These are phyloP conservation scores for Amborella trichopoda DNA, from an alignment of 164 flowering plant species.

Conservation along the genomic window DNA sequence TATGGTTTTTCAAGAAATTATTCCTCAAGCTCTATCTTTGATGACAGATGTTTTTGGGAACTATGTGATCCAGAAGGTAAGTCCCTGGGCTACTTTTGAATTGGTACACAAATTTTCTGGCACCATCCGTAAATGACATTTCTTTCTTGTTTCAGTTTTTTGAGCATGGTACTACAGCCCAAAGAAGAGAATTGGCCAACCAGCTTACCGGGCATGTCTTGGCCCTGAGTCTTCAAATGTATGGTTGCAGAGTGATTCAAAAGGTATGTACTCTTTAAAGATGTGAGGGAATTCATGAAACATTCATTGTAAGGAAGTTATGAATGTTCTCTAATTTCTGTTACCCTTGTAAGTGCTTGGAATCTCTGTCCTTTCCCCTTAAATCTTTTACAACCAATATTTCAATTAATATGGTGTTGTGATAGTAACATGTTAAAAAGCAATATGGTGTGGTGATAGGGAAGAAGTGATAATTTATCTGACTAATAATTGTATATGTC, in stretches of 20 bases:
- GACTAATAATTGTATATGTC: no score
- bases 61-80: slow-evolving; percentile 96
- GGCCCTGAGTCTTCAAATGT: slow-evolving; percentile 81
- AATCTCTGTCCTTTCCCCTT: no score
- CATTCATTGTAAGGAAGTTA: no score
- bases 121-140: background rate
- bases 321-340: no score
- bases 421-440: no score
- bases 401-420: no score
- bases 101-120: background rate
- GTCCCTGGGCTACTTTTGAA: background rate
- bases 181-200: slow-evolving; percentile 67
- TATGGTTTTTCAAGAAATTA: slow-evolving; percentile 80
- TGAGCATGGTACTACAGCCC: slow-evolving; percentile 70
- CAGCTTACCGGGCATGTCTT: slow-evolving; percentile 64
- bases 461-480: no score
- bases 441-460: no score
- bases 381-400: no score
- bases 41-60: slow-evolving; percentile 99
- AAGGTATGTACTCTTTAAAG: slow-evolving; percentile 31
- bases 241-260: slow-evolving; percentile 88
- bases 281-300: no score
- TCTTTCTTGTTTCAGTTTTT: slow-evolving; percentile 43
- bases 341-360: no score
- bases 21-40: slow-evolving; percentile 79